phyloP scores from a whole-genome alignment of 768 basidiomycete genomes.

The Suillus weaverae region DNA sequence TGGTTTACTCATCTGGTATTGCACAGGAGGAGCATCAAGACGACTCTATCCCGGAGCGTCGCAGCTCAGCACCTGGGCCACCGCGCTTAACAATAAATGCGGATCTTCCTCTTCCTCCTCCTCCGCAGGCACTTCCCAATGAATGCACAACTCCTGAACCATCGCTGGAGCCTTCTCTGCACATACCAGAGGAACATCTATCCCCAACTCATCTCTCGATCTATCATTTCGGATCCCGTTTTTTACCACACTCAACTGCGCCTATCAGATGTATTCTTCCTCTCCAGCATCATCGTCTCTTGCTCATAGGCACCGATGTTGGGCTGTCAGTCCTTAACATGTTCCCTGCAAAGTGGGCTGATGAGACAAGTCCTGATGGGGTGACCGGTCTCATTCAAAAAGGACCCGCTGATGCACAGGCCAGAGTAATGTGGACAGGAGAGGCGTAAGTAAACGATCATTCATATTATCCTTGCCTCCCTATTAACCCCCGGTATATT shows the following conservation, averaged over 20 bases:
- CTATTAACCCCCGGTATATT: not conserved
- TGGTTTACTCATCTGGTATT: slow-evolving; percentile 5
- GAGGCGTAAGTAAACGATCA: slow-evolving; percentile 56
- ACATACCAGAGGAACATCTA: slow-evolving; percentile 49
- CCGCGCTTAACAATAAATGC: slow-evolving; percentile 49
- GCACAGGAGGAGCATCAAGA: slow-evolving; percentile 14
- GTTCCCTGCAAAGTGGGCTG: slow-evolving; percentile 70
- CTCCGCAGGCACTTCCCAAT: slow-evolving; percentile 11
- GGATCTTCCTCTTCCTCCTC: slow-evolving; percentile 30
- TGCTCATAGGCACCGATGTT: slow-evolving; percentile 80
- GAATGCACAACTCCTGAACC: slow-evolving; percentile 6
- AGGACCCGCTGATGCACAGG: slow-evolving; percentile 72
- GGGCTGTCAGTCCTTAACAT: slow-evolving; percentile 83
- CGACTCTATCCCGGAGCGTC: slow-evolving; percentile 10
- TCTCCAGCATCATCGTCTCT: slow-evolving; percentile 56
- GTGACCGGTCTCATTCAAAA: slow-evolving; percentile 43
- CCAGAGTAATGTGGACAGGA: slow-evolving; percentile 69
- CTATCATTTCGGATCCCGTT: slow-evolving; percentile 82
- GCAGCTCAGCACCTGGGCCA: slow-evolving; percentile 7
- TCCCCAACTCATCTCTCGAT: slow-evolving; percentile 65
- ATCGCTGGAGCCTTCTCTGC: slow-evolving; percentile 28
- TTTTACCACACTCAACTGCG: slow-evolving; percentile 75
- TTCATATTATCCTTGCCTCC: not conserved
- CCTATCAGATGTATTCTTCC: slow-evolving; percentile 79
- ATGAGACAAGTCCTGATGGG: slow-evolving; percentile 41